Evolutionary conservation across 2,329 filamentous ascomycete genomes (phyloP).

Genomic region (Westerdykella aurantiaca): DNA sequence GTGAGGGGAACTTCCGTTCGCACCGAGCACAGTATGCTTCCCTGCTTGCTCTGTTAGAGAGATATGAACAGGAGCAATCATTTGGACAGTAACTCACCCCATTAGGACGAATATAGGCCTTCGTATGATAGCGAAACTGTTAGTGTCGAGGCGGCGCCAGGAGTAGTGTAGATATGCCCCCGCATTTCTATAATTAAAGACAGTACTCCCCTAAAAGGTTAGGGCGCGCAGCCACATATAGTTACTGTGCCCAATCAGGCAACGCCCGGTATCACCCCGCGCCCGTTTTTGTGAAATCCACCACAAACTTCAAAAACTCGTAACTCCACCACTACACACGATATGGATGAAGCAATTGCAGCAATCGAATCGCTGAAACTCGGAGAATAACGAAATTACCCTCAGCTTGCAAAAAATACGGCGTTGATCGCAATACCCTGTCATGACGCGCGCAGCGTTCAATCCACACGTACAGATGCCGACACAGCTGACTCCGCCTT

Average conservation of each 20-base stretch:
- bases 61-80: neutral
- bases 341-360: conserved; percentile 7
- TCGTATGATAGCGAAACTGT: neutral
- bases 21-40: conserved; percentile 1
- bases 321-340: conserved; percentile 6
- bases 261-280: no score
- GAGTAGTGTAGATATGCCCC: neutral
- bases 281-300: no score
- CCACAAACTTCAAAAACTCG: conserved; percentile 2
- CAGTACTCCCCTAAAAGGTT: neutral
- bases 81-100: conserved; percentile 1
- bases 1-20: neutral
- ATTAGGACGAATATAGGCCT: neutral
- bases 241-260: neutral
- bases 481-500: conserved; percentile 13
- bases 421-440: conserved; percentile 4
- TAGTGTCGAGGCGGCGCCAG: neutral
- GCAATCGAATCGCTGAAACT: conserved; percentile 4
- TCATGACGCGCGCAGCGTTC: neutral
- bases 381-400: conserved; percentile 1
- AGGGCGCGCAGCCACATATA: neutral
- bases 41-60: neutral
- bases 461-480: neutral
- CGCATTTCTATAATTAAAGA: neutral
- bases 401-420: conserved; percentile 4